A percentile compares a stretch with the other conserved stretches of the same genome.
Evolutionary conservation across 768 basidiomycete genomes (phyloP).

Genomic region (Mycena polygramma): DNA sequence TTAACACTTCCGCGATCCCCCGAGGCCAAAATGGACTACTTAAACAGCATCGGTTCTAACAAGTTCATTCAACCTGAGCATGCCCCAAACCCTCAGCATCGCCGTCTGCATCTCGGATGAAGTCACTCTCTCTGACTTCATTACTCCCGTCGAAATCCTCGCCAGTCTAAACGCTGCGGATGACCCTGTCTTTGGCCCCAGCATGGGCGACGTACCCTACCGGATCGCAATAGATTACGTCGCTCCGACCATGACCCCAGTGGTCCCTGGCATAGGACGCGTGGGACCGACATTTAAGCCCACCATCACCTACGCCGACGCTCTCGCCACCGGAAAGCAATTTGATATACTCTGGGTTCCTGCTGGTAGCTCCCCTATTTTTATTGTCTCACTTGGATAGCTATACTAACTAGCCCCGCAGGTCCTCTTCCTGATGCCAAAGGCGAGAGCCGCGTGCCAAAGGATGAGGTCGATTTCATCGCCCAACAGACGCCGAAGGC

Average conservation of each 20-base stretch:
- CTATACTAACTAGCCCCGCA: neutral
- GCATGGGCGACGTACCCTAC: slow-evolving; percentile 27
- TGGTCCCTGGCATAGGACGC: slow-evolving; percentile 22
- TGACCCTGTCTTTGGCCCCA: slow-evolving; percentile 11
- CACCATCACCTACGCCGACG: slow-evolving; percentile 33
- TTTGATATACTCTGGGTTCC: slow-evolving; percentile 39
- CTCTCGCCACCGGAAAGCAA: slow-evolving; percentile 30
- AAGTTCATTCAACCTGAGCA: slow-evolving; percentile 5
- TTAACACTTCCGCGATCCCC: too few species aligned
- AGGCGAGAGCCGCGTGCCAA: slow-evolving; percentile 12
- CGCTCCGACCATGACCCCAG: slow-evolving; percentile 27
- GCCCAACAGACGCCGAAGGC: slow-evolving; percentile 44
- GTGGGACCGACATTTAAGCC: slow-evolving; percentile 29
- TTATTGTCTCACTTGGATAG: too few species aligned
- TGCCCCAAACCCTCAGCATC: slow-evolving; percentile 29
- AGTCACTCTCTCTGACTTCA: slow-evolving; percentile 38
- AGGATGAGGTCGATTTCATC: slow-evolving; percentile 41
- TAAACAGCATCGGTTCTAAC: too few species aligned
- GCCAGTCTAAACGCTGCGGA: slow-evolving; percentile 24
- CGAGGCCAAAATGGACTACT: too few species aligned
- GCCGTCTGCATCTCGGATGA: slow-evolving; percentile 33
- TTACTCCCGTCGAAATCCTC: slow-evolving; percentile 32
- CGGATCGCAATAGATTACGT: slow-evolving; percentile 32
- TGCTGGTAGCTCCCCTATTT: slow-evolving; percentile 18
- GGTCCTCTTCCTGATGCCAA: slow-evolving; percentile 30